Conservation (phyloP, 225 moss, liverwort and hornwort genomes). For the Bryoerythrophyllum caledonicum region DNA sequence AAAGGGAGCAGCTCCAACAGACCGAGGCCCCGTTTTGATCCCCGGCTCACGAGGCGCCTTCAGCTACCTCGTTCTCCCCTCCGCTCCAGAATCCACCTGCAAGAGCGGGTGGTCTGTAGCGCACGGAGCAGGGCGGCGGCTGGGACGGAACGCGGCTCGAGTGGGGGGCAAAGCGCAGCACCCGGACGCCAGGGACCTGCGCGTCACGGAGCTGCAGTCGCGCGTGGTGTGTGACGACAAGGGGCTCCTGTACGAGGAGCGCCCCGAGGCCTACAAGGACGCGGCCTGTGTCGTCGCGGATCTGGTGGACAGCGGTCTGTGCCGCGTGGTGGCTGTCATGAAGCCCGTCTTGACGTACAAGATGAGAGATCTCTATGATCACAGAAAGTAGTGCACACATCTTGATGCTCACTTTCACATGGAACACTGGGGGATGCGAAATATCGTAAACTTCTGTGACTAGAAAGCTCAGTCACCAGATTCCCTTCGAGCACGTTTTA, state of each 20-base stretch:
- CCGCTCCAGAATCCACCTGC: not conserved
- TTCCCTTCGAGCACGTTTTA: no score
- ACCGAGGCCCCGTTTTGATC: conserved; percentile 73
- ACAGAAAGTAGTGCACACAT: conserved; percentile 12
- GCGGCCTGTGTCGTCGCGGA: conserved; percentile 69
- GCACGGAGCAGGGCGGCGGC: conserved; percentile 72
- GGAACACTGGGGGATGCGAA: no score
- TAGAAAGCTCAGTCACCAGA: no score
- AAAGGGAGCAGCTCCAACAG: conserved; percentile 81
- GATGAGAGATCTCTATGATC: conserved; percentile 46
- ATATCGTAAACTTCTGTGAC: no score
- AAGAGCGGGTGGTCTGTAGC: conserved; percentile 69
- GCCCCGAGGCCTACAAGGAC: conserved; percentile 84
- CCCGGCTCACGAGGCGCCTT: conserved; percentile 79
- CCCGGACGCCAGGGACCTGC: conserved; percentile 54
- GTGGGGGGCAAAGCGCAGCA: conserved; percentile 64
- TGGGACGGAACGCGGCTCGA: conserved; percentile 69
- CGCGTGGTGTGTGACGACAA: conserved; percentile 81
- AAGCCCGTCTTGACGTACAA: conserved; percentile 88
- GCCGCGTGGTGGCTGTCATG: conserved; percentile 66
- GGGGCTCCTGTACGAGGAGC: conserved; percentile 71
- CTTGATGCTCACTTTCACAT: not conserved
- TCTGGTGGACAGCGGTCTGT: conserved; percentile 50
- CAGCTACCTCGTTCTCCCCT: conserved; percentile 77
- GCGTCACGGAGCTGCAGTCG: conserved; percentile 67